These are phyloP conservation scores for Paecilomyces fulvus DNA, from an alignment of 2,329 filamentous ascomycete species.

Conservation along the genomic window DNA sequence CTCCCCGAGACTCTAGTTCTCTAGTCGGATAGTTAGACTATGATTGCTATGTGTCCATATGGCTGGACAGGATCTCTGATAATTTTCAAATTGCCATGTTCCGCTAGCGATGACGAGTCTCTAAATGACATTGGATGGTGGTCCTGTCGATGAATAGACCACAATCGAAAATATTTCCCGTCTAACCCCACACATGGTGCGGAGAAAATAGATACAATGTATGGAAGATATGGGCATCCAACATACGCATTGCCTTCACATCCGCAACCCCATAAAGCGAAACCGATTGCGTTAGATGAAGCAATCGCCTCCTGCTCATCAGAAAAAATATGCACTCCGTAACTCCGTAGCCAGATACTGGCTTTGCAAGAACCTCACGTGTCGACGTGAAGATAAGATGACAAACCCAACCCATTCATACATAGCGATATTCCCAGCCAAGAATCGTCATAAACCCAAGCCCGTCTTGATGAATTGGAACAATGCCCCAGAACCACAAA, in stretches of 20 bases:
- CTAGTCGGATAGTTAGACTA: too few species aligned
- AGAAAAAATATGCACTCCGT: neutral
- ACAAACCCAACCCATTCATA: neutral
- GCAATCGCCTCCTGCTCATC: neutral
- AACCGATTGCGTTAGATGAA: neutral
- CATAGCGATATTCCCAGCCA: neutral
- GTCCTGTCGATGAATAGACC: neutral
- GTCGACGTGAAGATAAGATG: neutral
- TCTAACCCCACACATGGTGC: neutral
- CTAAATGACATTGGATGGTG: neutral
- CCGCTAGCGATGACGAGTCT: neutral
- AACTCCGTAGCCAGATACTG: neutral
- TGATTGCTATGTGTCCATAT: neutral
- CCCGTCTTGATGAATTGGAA: neutral
- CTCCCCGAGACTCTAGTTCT: too few species aligned
- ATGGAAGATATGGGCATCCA: neutral
- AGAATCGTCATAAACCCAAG: neutral
- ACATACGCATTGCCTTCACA: neutral
- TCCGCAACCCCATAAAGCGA: neutral
- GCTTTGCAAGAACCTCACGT: neutral
- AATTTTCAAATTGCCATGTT: neutral
- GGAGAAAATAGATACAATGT: neutral
- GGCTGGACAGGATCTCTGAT: neutral
- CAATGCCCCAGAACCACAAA: neutral
- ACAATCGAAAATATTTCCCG: neutral